Evolutionary conservation across 1,139 yeast genomes (phyloP), one percentile per base, ranked within the genome.

Genomic region (Candida sanyaensis): DNA sequence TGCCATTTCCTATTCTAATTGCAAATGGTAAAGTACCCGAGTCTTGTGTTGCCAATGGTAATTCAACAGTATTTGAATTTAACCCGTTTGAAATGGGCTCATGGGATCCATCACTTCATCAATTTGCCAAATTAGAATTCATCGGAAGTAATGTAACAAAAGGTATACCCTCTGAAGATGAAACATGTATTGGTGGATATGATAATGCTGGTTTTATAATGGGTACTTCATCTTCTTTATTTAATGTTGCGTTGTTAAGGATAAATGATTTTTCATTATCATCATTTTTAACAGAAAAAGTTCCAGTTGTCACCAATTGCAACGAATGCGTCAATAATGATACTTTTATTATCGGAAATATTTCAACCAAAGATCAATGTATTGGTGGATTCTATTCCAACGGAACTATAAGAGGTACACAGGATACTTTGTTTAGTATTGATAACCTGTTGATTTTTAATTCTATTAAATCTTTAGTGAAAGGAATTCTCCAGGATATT

Each of bases 151-250:
- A 56, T 6, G 78, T 6, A 10, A 52, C 52, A 32, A 65, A 66
- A 46, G 77, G 77, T 7, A 48, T 52, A 17, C 31, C 43, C 2
- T 12, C 24, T 7, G 12, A 40, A n/a, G 21, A 23, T 21, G 30
- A 13, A 12, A 12, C 51, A 13, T 88, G 95, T 66, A 67, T 80
- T 47, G 76, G 73, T 8, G 95, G 95, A 1, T 84, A 77, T 53
- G 96, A 88, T 64, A 87, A 88, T 61, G 86, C 88, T 5, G 95
- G 91, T 1, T 88, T 80, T 61, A 72, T 86, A 38, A 66, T 86
- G 65, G 96, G 95, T 37, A 85, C 95, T 1, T 86, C 95, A 0
- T 85, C 95, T 0, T 63, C 78, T 0, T 59, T 75, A 43, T 75
- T 74, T 62, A 75, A 73, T 60, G 68, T 71, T 53, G 55, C 65